Evolutionary conservation across 129 eudicot genomes (phyloP).

Genomic region (Scalesia atractyloides): DNA sequence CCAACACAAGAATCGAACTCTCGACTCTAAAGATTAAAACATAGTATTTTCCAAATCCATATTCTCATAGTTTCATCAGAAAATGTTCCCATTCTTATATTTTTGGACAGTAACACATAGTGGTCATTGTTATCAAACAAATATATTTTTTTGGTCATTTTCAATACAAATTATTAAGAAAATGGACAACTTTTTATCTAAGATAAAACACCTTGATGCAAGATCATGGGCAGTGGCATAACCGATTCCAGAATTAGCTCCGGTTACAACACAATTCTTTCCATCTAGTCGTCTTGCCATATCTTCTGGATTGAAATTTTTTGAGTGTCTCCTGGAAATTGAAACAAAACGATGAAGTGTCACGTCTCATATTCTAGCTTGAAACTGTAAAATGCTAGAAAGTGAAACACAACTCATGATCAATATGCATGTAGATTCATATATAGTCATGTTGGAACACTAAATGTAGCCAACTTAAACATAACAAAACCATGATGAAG

Average conservation of each 20-base stretch:
- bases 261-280: slow-evolving; percentile 85
- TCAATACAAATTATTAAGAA: neutral
- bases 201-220: slow-evolving; percentile 69
- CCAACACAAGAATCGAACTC: neutral
- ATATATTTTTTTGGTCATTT: neutral
- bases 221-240: slow-evolving; percentile 92
- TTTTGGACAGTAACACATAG: too few species aligned
- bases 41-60: neutral
- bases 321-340: slow-evolving; percentile 65
- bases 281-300: slow-evolving; percentile 63
- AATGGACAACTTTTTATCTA: neutral
- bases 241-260: slow-evolving; percentile 94
- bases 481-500: too few species aligned
- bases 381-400: neutral
- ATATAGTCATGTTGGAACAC: too few species aligned
- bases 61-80: too few species aligned
- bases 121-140: neutral
- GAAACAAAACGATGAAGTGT: too few species aligned
- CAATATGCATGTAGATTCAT: too few species aligned
- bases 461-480: too few species aligned
- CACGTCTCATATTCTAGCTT: neutral
- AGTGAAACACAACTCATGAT: neutral
- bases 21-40: neutral
- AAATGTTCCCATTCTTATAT: too few species aligned
- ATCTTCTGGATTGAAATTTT: slow-evolving; percentile 76